Evolutionary conservation across 1,284 basidiomycete species (phyloP).

Genomic region (Fistulinella cinereoalba): DNA sequence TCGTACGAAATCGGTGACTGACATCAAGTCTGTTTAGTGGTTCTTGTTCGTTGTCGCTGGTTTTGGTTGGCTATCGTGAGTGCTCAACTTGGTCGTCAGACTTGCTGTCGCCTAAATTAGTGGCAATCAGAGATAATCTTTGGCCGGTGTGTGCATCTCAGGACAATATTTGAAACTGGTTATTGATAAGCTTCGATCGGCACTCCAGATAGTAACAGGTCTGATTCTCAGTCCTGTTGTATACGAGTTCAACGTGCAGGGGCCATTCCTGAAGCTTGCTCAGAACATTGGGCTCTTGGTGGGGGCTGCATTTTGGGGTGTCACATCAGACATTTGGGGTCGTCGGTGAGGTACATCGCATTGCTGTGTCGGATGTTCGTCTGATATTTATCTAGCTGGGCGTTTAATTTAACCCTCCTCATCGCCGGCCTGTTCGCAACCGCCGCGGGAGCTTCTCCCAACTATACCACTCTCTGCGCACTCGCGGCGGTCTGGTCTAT

Average conservation of each 20-base stretch:
- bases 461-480: constrained; percentile 45
- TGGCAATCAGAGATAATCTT: constrained; percentile 39
- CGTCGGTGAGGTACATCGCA: no score
- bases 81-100: not conserved
- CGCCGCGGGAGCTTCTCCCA: constrained; percentile 43
- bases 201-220: constrained; percentile 45
- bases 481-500: constrained; percentile 44
- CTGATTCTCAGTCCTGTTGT: constrained; percentile 56
- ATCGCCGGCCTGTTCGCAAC: constrained; percentile 58
- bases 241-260: constrained; percentile 54
- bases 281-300: constrained; percentile 61
- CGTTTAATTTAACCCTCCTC: constrained; percentile 63
- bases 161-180: not conserved
- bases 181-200: no score
- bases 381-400: constrained; percentile 43
- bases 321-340: constrained; percentile 61
- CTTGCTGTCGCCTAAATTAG: not conserved
- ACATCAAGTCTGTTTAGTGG: constrained; percentile 45
- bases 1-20: no score
- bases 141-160: constrained; percentile 41
- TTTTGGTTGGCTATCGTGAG: constrained; percentile 72
- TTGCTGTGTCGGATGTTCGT: no score
- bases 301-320: constrained; percentile 64
- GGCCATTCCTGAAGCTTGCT: constrained; percentile 57
- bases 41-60: constrained; percentile 56